These are phyloP conservation scores for Biscogniauxia marginata DNA, from an alignment of 2,329 filamentous ascomycete species.

Conservation along the genomic window DNA sequence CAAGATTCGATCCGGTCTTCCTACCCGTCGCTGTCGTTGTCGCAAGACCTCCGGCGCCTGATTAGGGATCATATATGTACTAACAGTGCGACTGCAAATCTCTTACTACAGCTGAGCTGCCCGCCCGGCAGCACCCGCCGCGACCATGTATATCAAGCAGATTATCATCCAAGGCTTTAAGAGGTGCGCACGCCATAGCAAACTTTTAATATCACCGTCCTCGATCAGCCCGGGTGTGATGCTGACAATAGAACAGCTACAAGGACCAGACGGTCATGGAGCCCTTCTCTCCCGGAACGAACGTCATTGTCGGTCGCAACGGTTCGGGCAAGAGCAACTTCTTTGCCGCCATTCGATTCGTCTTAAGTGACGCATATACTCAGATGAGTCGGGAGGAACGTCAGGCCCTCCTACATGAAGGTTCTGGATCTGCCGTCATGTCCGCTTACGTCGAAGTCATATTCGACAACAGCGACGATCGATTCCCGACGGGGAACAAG, in stretches of 20 bases:
- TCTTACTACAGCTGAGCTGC: constrained; percentile 31
- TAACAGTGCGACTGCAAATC: constrained; percentile 23
- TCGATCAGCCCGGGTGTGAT: constrained; percentile 18
- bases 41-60: constrained; percentile 15
- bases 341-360: constrained; percentile 98
- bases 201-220: background rate
- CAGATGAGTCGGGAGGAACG: constrained; percentile 95
- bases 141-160: constrained; percentile 95
- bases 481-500: constrained; percentile 88
- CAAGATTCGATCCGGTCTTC: constrained; percentile 10
- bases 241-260: constrained; percentile 63
- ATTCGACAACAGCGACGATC: constrained; percentile 95
- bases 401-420: constrained; percentile 94
- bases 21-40: constrained; percentile 8
- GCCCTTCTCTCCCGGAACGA: constrained; percentile 94
- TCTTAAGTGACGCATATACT: constrained; percentile 95
- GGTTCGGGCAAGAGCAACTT: constrained; percentile 99
- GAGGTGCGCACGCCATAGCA: constrained; percentile 58
- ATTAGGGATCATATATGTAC: constrained; percentile 4
- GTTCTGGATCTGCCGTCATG: constrained; percentile 96
- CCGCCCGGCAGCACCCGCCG: constrained; percentile 33
- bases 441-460: constrained; percentile 99
- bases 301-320: constrained; percentile 98
- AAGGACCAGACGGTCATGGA: constrained; percentile 99
- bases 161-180: constrained; percentile 99